Conservation (phyloP, 2,329 filamentous ascomycete genomes). For the Scleromitrula shiraiana region DNA sequence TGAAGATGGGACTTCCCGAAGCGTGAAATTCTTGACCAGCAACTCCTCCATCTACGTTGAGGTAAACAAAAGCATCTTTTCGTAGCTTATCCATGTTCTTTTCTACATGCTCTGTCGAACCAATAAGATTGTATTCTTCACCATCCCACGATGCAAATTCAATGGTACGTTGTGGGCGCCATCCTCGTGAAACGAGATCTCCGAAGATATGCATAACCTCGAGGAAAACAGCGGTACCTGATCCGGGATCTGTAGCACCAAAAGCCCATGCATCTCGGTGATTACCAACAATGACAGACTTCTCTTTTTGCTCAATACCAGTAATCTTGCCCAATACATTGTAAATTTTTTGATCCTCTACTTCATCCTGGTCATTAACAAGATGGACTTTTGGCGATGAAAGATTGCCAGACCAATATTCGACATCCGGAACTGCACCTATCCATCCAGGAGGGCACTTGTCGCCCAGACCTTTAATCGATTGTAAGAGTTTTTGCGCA, state of each 20-base stretch:
- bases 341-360: conserved; percentile 75
- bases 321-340: conserved; percentile 81
- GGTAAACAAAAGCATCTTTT: conserved; percentile 70
- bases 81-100: conserved; percentile 67
- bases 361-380: conserved; percentile 80
- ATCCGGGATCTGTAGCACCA: conserved; percentile 77
- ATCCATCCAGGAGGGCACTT: conserved; percentile 63
- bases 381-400: conserved; percentile 72
- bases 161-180: conserved; percentile 88
- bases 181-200: conserved; percentile 66
- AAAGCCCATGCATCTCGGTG: conserved; percentile 91
- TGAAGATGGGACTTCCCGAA: conserved; percentile 72
- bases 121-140: conserved; percentile 85
- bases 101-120: conserved; percentile 93
- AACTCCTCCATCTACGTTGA: conserved; percentile 84
- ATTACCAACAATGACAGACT: conserved; percentile 84
- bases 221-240: conserved; percentile 83
- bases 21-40: conserved; percentile 68
- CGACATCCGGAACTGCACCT: conserved; percentile 67
- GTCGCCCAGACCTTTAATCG: conserved; percentile 66
- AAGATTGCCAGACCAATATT: conserved; percentile 79
- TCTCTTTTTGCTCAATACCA: conserved; percentile 75
- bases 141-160: conserved; percentile 97
- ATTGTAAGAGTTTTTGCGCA: conserved; percentile 69
- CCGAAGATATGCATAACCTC: conserved; percentile 84